Evolutionary conservation across 2,329 filamentous ascomycete species (phyloP).

Genomic region (Neonectria hederae): DNA sequence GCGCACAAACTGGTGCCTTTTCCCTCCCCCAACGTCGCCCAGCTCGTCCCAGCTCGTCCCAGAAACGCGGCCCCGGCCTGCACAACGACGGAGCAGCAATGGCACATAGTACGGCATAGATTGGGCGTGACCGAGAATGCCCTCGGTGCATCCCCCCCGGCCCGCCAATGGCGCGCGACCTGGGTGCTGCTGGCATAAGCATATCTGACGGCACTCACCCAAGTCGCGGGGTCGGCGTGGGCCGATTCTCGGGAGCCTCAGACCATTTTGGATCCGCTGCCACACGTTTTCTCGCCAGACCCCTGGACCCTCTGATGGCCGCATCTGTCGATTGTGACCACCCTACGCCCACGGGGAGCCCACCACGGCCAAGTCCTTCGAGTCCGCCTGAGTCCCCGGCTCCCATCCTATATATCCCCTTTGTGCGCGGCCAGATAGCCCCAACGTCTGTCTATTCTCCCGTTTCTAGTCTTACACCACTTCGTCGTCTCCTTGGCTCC

Average conservation of each 20-base stretch:
- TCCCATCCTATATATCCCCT: slow-evolving; percentile 41
- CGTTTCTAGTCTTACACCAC: slow-evolving; percentile 30
- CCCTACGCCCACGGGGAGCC: neutral
- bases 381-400: slow-evolving; percentile 7
- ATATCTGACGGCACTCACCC: slow-evolving; percentile 41
- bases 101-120: neutral
- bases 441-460: slow-evolving; percentile 24
- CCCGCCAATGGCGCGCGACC: slow-evolving; percentile 21
- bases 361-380: slow-evolving; percentile 13
- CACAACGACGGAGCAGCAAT: neutral
- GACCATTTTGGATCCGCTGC: slow-evolving; percentile 48
- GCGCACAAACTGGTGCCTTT: slow-evolving; percentile 1
- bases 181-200: slow-evolving; percentile 38
- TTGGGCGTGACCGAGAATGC: slow-evolving; percentile 27
- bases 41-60: neutral
- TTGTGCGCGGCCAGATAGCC: slow-evolving; percentile 34
- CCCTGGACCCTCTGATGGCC: slow-evolving; percentile 40
- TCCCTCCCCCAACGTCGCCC: neutral
- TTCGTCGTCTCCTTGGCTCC: slow-evolving; percentile 3
- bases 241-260: slow-evolving; percentile 49
- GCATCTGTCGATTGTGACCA: slow-evolving; percentile 45
- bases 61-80: neutral
- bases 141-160: neutral
- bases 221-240: slow-evolving; percentile 47
- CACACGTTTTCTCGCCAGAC: slow-evolving; percentile 48